Evolutionary conservation across 2,329 filamentous ascomycete species (phyloP).

Genomic region (Stagonosporopsis cucurbitacearum): DNA sequence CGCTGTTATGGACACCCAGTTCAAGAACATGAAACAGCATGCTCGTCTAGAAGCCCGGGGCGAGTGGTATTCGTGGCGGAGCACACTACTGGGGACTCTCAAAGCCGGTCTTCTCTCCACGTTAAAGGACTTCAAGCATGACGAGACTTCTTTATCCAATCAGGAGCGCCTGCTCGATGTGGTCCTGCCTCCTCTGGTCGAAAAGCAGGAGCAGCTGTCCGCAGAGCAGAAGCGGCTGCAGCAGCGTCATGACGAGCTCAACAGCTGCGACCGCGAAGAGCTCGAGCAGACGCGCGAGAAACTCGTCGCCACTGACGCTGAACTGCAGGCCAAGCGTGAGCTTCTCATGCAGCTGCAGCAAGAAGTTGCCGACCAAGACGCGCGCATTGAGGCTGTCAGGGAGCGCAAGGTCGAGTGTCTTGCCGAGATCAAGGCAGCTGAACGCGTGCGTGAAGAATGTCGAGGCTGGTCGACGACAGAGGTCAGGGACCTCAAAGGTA

Average conservation of each 20-base stretch:
- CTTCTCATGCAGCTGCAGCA: constrained; percentile 70
- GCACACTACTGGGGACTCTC: constrained; percentile 82
- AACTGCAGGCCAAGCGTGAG: constrained; percentile 72
- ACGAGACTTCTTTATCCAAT: constrained; percentile 70
- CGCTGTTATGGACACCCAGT: constrained; percentile 89
- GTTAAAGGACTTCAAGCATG: constrained; percentile 75
- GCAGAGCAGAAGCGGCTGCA: constrained; percentile 72
- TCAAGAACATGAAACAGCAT: constrained; percentile 96
- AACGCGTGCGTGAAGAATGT: constrained; percentile 84
- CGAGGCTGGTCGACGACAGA: constrained; percentile 87
- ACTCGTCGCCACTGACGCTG: constrained; percentile 68
- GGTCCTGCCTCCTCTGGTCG: constrained; percentile 69
- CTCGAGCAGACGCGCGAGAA: constrained; percentile 75
- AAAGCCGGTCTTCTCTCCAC: constrained; percentile 81
- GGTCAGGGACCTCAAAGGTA: constrained; percentile 79
- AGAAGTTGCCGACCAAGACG: constrained; percentile 71
- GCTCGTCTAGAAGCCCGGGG: constrained; percentile 89
- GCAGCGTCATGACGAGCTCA: constrained; percentile 74
- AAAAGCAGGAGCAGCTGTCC: constrained; percentile 67
- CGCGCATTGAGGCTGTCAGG: constrained; percentile 66
- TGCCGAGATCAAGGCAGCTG: constrained; percentile 80
- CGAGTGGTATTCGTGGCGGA: constrained; percentile 98
- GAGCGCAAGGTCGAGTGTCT: constrained; percentile 73
- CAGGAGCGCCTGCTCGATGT: constrained; percentile 73
- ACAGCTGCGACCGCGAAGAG: constrained; percentile 80